These are phyloP conservation scores for Austroboletus novae-zelandiae DNA, from an alignment of 1,284 basidiomycete genomes.

Conservation along the genomic window DNA sequence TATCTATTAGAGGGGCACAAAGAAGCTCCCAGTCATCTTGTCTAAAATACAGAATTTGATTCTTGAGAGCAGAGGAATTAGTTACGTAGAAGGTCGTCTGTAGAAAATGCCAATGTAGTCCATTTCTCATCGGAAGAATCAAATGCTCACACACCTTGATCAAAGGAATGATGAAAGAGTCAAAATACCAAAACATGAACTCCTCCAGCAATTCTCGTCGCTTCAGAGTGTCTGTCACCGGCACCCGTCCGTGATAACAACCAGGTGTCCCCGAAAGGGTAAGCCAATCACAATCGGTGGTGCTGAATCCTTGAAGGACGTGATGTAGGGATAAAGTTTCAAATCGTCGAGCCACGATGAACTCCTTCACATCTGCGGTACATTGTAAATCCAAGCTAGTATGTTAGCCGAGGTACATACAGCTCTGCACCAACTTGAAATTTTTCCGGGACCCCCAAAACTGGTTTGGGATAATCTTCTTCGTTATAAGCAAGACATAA, in stretches of 20 bases:
- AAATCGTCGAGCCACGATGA: slow-evolving; percentile 74
- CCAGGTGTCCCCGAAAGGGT: slow-evolving; percentile 41
- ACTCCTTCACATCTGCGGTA: slow-evolving; percentile 61
- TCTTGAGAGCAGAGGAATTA: slow-evolving; percentile 86
- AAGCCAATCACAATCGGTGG: slow-evolving; percentile 83
- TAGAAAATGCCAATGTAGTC: background rate
- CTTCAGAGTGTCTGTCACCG: slow-evolving; percentile 69
- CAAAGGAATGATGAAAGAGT: slow-evolving; percentile 79
- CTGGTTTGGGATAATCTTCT: slow-evolving; percentile 67
- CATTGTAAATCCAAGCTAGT: background rate
- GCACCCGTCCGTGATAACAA: slow-evolving; percentile 45
- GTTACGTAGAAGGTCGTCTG: slow-evolving; percentile 95
- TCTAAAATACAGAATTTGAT: slow-evolving; percentile 87
- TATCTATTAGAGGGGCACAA: slow-evolving; percentile 76
- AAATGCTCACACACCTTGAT: slow-evolving; percentile 56
- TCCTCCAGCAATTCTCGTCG: slow-evolving; percentile 79
- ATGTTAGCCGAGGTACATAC: slow-evolving; percentile 49
- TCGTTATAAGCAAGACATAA: slow-evolving; percentile 64
- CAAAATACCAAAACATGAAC: slow-evolving; percentile 92
- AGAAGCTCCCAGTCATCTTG: slow-evolving; percentile 92
- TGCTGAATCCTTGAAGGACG: slow-evolving; percentile 75
- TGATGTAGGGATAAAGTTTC: slow-evolving; percentile 84
- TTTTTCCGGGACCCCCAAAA: slow-evolving; percentile 83
- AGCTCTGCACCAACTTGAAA: slow-evolving; percentile 53
- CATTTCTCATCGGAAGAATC: background rate